Evolutionary conservation across 192 early-diverging fungal species (phyloP).

Genomic region (Entomortierella lignicola): DNA sequence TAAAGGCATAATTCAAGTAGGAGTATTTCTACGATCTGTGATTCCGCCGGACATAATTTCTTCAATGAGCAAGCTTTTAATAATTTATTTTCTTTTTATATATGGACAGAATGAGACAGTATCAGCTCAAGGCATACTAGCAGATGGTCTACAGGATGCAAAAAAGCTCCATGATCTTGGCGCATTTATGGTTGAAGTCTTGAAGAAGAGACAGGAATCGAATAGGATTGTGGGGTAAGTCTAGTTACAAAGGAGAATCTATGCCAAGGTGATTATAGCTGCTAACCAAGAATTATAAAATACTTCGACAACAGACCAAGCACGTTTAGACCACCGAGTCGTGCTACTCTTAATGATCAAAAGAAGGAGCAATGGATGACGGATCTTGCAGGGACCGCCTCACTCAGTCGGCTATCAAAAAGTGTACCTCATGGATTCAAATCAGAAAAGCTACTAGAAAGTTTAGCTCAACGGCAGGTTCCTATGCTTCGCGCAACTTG

Average conservation of each 20-base stretch:
- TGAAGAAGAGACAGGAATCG: conserved; percentile 43
- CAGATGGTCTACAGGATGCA: conserved; percentile 59
- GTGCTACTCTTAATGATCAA: conserved; percentile 55
- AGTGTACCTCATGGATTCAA: conserved; percentile 71
- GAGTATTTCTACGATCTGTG: not conserved
- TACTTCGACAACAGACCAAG: conserved; percentile 41
- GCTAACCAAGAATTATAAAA: too few species aligned
- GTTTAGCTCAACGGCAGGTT: conserved; percentile 63
- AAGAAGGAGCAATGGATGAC: conserved; percentile 68
- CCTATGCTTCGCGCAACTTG: conserved; percentile 74
- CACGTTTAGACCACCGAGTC: conserved; percentile 61
- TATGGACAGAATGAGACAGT: conserved; percentile 63
- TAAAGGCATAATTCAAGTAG: conserved; percentile 50
- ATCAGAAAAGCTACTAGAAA: conserved; percentile 70
- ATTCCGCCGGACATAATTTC: not conserved
- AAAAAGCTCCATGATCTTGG: conserved; percentile 61
- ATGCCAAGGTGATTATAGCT: too few species aligned
- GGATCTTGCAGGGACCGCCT: conserved; percentile 55
- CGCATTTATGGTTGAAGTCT: conserved; percentile 58
- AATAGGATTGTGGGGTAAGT: conserved; percentile 41
- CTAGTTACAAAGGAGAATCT: not conserved
- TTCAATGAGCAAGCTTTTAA: not conserved
- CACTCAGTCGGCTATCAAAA: conserved; percentile 59
- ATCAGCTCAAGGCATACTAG: conserved; percentile 65
- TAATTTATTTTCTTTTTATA: not conserved